These are phyloP conservation scores for Simplicillium sp. DNA, from an alignment of 2,329 filamentous ascomycete genomes.

Conservation along the genomic window DNA sequence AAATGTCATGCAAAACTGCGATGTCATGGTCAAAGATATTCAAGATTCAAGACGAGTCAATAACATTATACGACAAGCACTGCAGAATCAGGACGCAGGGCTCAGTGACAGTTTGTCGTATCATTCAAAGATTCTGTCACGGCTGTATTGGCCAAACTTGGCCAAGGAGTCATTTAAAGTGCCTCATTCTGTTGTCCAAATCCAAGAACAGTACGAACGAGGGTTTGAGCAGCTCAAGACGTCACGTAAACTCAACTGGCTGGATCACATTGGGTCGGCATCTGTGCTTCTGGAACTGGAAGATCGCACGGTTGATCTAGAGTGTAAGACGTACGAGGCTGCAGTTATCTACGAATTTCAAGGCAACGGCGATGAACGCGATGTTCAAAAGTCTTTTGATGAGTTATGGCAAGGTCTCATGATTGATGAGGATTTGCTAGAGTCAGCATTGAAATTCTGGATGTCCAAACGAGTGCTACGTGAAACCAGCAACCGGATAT, in stretches of 20 bases:
- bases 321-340: constrained; percentile 77
- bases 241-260: constrained; percentile 80
- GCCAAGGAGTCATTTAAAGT: constrained; percentile 60
- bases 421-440: constrained; percentile 67
- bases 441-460: constrained; percentile 63
- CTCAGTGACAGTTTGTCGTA: constrained; percentile 29
- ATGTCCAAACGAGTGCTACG: constrained; percentile 56
- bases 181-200: constrained; percentile 44
- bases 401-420: constrained; percentile 49
- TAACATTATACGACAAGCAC: constrained; percentile 45
- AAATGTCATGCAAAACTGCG: constrained; percentile 76
- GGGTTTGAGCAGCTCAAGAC: constrained; percentile 75
- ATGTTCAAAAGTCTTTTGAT: constrained; percentile 34
- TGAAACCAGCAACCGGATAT: constrained; percentile 43
- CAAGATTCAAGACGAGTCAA: constrained; percentile 74
- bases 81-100: constrained; percentile 9
- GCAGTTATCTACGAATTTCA: constrained; percentile 81
- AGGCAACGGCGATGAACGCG: constrained; percentile 25
- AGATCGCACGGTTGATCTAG: constrained; percentile 64
- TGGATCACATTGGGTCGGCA: constrained; percentile 72
- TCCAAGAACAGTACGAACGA: constrained; percentile 62
- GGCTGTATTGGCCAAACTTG: constrained; percentile 86
- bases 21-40: constrained; percentile 95
- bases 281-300: constrained; percentile 73
- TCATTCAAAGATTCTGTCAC: constrained; percentile 79